Conservation (phyloP, 2,329 filamentous ascomycete species). For the Nemania diffusa region DNA sequence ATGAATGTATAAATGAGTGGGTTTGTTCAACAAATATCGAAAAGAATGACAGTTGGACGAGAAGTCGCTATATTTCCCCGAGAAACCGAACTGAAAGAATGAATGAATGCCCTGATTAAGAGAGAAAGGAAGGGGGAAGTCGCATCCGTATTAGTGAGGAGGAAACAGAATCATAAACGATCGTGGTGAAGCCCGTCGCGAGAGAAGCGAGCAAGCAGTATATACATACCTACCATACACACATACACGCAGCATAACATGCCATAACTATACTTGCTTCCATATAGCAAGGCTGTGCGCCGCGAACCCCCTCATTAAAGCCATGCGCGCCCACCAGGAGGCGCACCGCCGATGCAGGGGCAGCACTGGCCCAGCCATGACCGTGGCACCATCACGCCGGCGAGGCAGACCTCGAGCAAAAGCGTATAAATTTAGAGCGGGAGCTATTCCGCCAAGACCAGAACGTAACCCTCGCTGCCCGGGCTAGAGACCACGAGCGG, state of each 20-base stretch:
- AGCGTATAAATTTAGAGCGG: neutral
- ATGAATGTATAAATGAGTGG: neutral
- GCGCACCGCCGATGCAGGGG: constrained; percentile 5
- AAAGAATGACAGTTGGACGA: constrained; percentile 1
- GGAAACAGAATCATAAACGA: neutral
- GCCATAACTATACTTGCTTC: no score
- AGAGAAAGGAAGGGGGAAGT: constrained; percentile 1
- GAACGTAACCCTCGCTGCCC: neutral
- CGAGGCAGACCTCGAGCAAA: neutral
- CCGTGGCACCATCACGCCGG: neutral
- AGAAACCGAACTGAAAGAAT: neutral
- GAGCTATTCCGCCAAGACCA: neutral
- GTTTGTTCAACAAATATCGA: neutral
- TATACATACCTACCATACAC: constrained; percentile 11
- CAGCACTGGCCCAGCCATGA: neutral
- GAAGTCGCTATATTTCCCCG: neutral
- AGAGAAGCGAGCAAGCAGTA: neutral
- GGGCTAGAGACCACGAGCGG: neutral
- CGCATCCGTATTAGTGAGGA: neutral
- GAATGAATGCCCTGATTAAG: constrained; percentile 1
- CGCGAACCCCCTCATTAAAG: constrained; percentile 2
- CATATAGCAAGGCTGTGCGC: constrained; percentile 5
- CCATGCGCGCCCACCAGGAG: neutral
- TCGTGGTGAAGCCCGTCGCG: neutral
- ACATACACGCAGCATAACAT: no score